Percentiles rank a stretch among this genome's conserved stretches.
phyloP scores from a whole-genome alignment of 352 stramenopile genomes.

The Globisporangium spiculum region DNA sequence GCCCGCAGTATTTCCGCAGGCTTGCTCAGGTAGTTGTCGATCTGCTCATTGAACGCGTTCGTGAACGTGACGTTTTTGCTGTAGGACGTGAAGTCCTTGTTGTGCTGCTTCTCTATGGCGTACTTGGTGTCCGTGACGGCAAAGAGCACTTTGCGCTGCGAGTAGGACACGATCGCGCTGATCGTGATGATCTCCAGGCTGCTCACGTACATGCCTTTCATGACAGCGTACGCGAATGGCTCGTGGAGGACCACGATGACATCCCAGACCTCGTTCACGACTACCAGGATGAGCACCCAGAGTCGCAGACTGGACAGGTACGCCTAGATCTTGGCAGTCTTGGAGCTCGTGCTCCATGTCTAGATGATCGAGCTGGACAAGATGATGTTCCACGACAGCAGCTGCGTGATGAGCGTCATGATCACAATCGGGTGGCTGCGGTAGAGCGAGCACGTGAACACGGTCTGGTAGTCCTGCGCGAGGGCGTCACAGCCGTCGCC shows the following conservation, averaged over 20 bases:
- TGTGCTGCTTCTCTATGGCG: slow-evolving; percentile 28
- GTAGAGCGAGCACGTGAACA: slow-evolving; percentile 38
- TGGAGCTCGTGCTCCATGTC: slow-evolving; percentile 34
- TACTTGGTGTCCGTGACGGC: slow-evolving; percentile 28
- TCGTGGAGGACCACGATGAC: slow-evolving; percentile 30
- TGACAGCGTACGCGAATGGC: slow-evolving; percentile 31
- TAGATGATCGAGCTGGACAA: slow-evolving; percentile 48
- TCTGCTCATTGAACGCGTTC: slow-evolving; percentile 38
- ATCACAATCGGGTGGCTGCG: slow-evolving; percentile 34
- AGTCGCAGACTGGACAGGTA: slow-evolving; percentile 34
- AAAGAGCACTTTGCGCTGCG: slow-evolving; percentile 19
- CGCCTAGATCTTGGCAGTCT: slow-evolving; percentile 29
- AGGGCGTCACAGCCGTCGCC: slow-evolving; percentile 24
- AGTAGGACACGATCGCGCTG: slow-evolving; percentile 14
- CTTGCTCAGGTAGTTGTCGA: slow-evolving; percentile 21
- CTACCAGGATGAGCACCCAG: slow-evolving; percentile 34
- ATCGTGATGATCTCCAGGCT: slow-evolving; percentile 37
- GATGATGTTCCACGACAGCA: slow-evolving; percentile 56
- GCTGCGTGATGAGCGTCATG: slow-evolving; percentile 24
- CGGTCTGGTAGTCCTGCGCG: slow-evolving; percentile 18
- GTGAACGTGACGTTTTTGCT: slow-evolving; percentile 24
- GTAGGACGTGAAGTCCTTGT: slow-evolving; percentile 28
- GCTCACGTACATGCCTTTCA: slow-evolving; percentile 30
- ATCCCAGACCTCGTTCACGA: slow-evolving; percentile 30
- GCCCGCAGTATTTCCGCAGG: slow-evolving; percentile 23